These are phyloP conservation scores for Achaetomiella virescens DNA, from an alignment of 495 filamentous ascomycete genomes.

Conservation along the genomic window DNA sequence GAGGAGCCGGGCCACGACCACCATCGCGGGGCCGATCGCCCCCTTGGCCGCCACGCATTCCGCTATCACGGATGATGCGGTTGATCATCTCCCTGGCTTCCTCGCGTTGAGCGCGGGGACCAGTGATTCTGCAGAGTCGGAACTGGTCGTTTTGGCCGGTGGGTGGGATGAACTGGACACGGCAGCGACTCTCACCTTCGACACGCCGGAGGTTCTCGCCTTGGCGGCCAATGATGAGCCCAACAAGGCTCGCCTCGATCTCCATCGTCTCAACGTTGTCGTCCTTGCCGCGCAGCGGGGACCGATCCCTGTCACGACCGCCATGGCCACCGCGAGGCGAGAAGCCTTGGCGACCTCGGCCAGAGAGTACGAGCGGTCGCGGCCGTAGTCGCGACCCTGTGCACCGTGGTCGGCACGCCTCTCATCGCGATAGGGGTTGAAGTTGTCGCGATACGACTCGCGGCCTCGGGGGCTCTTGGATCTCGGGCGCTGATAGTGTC, in stretches of 20 bases:
- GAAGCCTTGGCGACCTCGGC: slow-evolving; percentile 44
- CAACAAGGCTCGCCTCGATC: slow-evolving; percentile 72
- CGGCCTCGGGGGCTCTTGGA: slow-evolving; percentile 60
- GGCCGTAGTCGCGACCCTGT: slow-evolving; percentile 44
- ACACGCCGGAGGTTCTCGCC: slow-evolving; percentile 77
- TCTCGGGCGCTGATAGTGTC: slow-evolving; percentile 56
- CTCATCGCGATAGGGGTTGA: slow-evolving; percentile 72
- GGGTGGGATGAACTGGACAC: slow-evolving; percentile 77
- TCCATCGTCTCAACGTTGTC: slow-evolving; percentile 66
- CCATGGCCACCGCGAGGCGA: slow-evolving; percentile 39
- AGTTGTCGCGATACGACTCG: slow-evolving; percentile 61
- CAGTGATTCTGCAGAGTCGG: slow-evolving; percentile 72
- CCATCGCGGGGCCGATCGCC: slow-evolving; percentile 21
- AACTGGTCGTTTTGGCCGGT: slow-evolving; percentile 57
- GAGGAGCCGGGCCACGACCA: slow-evolving; percentile 21
- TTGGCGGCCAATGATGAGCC: slow-evolving; percentile 75
- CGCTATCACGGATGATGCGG: slow-evolving; percentile 76
- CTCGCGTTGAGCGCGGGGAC: slow-evolving; percentile 55
- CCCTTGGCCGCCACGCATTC: slow-evolving; percentile 47
- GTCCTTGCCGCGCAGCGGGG: slow-evolving; percentile 46
- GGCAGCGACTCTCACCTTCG: slow-evolving; percentile 64
- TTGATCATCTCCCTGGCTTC: slow-evolving; percentile 69
- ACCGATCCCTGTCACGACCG: slow-evolving; percentile 47
- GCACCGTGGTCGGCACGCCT: slow-evolving; percentile 44
- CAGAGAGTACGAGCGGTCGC: slow-evolving; percentile 59